Evolutionary conservation across 257 asterid genomes (phyloP).

Genomic region (Marsdenia floribunda): DNA sequence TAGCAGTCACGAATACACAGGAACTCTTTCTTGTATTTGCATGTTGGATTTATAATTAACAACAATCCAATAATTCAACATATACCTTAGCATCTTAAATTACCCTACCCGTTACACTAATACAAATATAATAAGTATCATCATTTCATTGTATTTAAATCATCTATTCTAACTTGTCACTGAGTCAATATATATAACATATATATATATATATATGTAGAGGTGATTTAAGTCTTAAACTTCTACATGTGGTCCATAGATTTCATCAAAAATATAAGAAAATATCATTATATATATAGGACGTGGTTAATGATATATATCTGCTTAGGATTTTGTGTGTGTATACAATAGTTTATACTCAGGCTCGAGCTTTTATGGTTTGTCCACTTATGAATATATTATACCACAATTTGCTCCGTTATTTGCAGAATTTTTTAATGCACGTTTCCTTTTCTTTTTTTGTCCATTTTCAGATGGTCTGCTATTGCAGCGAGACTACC

Average conservation of each 20-base stretch:
- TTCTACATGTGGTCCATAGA: neutral
- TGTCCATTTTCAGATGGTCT: conserved; percentile 25
- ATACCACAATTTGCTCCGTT: conserved; percentile 5
- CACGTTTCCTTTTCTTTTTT: neutral
- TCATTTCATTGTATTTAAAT: too few relatives aligned
- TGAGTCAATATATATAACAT: too few relatives aligned
- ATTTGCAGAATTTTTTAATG: conserved; percentile 9
- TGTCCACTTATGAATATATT: conserved; percentile 11
- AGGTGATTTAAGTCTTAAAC: neutral
- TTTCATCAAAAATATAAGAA: neutral
- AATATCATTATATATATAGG: neutral
- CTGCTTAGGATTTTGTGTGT: conserved; percentile 28
- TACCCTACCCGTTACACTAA: too few relatives aligned
- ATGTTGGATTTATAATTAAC: neutral
- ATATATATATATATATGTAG: too few relatives aligned
- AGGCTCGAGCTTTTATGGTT: conserved; percentile 14
- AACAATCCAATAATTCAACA: neutral
- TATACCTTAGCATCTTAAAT: too few relatives aligned
- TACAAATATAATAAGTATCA: too few relatives aligned
- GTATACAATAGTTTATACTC: conserved; percentile 6
- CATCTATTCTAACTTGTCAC: too few relatives aligned
- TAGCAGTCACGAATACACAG: neutral
- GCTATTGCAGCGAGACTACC: conserved; percentile 24
- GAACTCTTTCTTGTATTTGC: neutral
- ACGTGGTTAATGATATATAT: conserved; percentile 2